A percentile compares a stretch with the other conserved stretches of the same genome.
Conservation (phyloP, 2,329 filamentous ascomycete species). For the Torrubiellomyces zombiae region DNA sequence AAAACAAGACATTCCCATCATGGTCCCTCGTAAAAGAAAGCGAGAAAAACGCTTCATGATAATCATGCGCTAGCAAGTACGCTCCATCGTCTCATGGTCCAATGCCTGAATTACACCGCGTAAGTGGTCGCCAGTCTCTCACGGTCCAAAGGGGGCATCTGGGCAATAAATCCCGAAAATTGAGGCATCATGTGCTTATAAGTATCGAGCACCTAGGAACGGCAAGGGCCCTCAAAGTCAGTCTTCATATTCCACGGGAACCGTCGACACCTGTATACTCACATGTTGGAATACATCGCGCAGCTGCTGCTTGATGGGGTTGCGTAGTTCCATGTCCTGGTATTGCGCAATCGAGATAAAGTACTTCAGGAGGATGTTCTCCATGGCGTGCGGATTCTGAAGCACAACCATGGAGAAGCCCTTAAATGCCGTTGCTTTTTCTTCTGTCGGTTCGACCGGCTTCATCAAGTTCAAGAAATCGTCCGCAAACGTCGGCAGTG, state of each 20-base stretch:
- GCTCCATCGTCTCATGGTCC: too few species aligned
- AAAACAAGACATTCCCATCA: too few species aligned
- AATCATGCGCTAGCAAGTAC: too few species aligned
- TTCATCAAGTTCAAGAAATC: slow-evolving; percentile 70
- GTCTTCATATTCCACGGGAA: too few species aligned
- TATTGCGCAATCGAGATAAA: slow-evolving; percentile 74
- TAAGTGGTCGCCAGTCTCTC: slow-evolving; percentile 32
- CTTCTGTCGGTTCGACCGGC: slow-evolving; percentile 73
- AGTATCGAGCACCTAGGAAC: slow-evolving; percentile 29
- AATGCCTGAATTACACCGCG: slow-evolving; percentile 22
- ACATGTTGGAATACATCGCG: slow-evolving; percentile 64
- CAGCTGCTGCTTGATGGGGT: slow-evolving; percentile 46
- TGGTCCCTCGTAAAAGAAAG: too few species aligned
- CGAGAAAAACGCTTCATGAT: slow-evolving; percentile 1
- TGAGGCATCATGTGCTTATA: slow-evolving; percentile 45
- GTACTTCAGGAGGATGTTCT: slow-evolving; percentile 65
- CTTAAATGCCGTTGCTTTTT: slow-evolving; percentile 85
- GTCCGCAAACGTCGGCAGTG: slow-evolving; percentile 63
- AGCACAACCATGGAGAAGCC: slow-evolving; percentile 77
- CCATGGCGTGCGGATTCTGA: slow-evolving; percentile 82
- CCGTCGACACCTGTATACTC: slow-evolving; percentile 20
- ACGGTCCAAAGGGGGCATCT: slow-evolving; percentile 32
- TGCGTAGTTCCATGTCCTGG: slow-evolving; percentile 43
- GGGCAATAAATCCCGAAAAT: slow-evolving; percentile 36
- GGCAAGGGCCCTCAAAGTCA: too few species aligned